These are phyloP conservation scores for Ilex asprella DNA, from an alignment of 257 asterid genomes.

Conservation along the genomic window DNA sequence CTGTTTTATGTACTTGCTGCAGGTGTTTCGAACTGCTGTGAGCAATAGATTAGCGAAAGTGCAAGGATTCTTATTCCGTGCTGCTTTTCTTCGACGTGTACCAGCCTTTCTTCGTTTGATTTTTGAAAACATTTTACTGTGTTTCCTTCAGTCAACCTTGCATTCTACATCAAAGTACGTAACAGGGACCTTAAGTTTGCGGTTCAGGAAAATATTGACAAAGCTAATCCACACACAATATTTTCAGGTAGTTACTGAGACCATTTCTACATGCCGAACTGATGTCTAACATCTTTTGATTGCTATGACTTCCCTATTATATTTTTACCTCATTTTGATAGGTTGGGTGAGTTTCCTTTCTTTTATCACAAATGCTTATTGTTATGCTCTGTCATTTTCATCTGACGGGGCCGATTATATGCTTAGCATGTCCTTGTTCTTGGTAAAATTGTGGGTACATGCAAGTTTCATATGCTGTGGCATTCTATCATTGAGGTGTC, in stretches of 20 bases:
- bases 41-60: constrained; percentile 99
- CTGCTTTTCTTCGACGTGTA: constrained; percentile 96
- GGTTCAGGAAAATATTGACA: constrained; percentile 82
- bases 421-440: too few relatives aligned
- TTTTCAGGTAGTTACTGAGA: constrained; percentile 68
- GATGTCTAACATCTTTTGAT: background rate
- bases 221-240: constrained; percentile 80
- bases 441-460: background rate
- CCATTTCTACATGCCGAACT: constrained; percentile 15
- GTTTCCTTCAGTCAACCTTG: constrained; percentile 86
- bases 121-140: constrained; percentile 76
- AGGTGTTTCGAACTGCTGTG: constrained; percentile 85
- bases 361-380: too few relatives aligned
- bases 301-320: background rate
- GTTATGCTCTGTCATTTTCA: too few relatives aligned
- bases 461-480: background rate
- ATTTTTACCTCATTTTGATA: background rate
- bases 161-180: constrained; percentile 86
- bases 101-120: constrained; percentile 87
- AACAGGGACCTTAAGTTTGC: constrained; percentile 87
- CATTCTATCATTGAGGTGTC: background rate
- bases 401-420: too few relatives aligned
- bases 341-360: too few relatives aligned
- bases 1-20: constrained; percentile 21
- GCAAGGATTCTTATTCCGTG: constrained; percentile 96